phyloP scores from a whole-genome alignment of 148 eudicot genomes.

The Camellia granthamiana region DNA sequence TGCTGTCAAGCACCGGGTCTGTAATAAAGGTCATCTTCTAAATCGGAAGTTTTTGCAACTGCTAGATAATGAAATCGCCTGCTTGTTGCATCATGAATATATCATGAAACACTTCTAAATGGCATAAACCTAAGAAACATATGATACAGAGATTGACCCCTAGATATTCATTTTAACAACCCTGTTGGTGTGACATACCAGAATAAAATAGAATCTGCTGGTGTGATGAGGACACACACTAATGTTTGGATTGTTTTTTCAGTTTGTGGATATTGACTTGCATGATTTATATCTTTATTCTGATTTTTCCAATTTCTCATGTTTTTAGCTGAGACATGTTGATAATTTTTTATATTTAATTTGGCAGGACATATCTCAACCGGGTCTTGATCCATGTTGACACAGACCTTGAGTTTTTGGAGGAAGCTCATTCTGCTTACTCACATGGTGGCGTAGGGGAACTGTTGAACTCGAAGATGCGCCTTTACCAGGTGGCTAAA shows the following conservation, averaged over 20 bases:
- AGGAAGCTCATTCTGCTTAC: not conserved
- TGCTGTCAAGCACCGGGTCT: not conserved
- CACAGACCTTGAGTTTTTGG: not conserved
- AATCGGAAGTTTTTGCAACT: not conserved
- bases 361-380: not conserved
- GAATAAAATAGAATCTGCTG: too few relatives aligned
- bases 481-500: not conserved
- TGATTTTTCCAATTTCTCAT: not conserved
- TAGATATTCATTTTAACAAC: not conserved
- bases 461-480: not conserved
- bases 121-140: not conserved
- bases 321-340: not conserved
- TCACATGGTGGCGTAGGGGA: not conserved
- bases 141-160: not conserved
- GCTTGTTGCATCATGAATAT: not conserved
- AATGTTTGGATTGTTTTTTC: not conserved
- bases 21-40: not conserved
- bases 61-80: not conserved
- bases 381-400: not conserved
- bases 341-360: not conserved
- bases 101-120: not conserved
- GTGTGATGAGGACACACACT: not conserved
- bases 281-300: not conserved
- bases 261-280: not conserved
- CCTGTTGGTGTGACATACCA: not conserved